These are phyloP conservation scores for Alternaria alternata DNA, from an alignment of 2,329 filamentous ascomycete species.

Conservation along the genomic window DNA sequence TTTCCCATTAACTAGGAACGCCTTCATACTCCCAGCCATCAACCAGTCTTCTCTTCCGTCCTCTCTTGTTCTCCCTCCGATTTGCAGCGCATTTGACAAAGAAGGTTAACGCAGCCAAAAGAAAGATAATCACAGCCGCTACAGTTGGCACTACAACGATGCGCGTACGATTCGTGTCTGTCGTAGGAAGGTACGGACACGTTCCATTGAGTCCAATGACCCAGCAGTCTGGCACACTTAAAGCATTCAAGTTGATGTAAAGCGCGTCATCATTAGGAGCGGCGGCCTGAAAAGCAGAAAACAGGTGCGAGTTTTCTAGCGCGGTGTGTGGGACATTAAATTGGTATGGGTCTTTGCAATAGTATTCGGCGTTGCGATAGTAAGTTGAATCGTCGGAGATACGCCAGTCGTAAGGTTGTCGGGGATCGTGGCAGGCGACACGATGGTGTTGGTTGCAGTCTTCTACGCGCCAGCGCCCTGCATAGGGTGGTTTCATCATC, in stretches of 20 bases:
- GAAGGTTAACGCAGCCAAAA: slow-evolving; percentile 67
- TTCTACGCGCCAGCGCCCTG: slow-evolving; percentile 65
- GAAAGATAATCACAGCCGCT: slow-evolving; percentile 68
- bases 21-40: slow-evolving; percentile 73
- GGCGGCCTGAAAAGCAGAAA: slow-evolving; percentile 33
- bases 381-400: slow-evolving; percentile 55
- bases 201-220: slow-evolving; percentile 61
- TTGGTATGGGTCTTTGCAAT: slow-evolving; percentile 59
- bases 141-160: slow-evolving; percentile 68
- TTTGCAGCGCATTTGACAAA: slow-evolving; percentile 72
- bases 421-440: slow-evolving; percentile 64
- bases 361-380: slow-evolving; percentile 55
- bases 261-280: slow-evolving; percentile 40
- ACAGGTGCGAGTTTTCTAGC: slow-evolving; percentile 69
- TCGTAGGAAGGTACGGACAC: slow-evolving; percentile 65
- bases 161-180: slow-evolving; percentile 54
- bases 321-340: slow-evolving; percentile 68
- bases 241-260: slow-evolving; percentile 69
- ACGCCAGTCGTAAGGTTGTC: slow-evolving; percentile 66
- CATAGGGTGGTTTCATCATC: slow-evolving; percentile 54
- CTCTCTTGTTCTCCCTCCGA: slow-evolving; percentile 60
- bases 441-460: slow-evolving; percentile 63
- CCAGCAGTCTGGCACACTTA: slow-evolving; percentile 68
- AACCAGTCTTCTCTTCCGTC: slow-evolving; percentile 57
- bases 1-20: slow-evolving; percentile 58